Percentiles rank a stretch among this genome's conserved stretches.
These are phyloP conservation scores for Aureobasidium sp. DNA, from an alignment of 2,329 filamentous ascomycete species.

Conservation along the genomic window DNA sequence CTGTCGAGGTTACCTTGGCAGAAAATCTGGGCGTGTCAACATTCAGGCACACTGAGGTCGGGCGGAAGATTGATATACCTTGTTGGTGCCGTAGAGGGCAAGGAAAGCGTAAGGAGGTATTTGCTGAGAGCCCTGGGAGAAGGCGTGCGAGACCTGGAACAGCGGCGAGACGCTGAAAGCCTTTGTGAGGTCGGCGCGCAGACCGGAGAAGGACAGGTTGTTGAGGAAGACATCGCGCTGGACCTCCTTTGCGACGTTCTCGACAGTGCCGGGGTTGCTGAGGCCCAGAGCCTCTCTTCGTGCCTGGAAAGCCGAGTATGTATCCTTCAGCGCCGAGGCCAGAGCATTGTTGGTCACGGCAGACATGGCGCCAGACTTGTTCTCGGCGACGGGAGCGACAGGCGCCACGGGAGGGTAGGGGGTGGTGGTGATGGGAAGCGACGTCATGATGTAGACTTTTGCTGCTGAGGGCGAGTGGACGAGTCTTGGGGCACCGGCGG, in stretches of 20 bases:
- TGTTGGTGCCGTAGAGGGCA: conserved; percentile 84
- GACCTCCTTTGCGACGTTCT: conserved; percentile 82
- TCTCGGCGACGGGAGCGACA: conserved; percentile 8
- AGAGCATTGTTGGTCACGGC: conserved; percentile 69
- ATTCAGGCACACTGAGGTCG: too few species aligned
- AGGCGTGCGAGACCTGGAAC: conserved; percentile 96
- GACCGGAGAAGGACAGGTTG: conserved; percentile 93
- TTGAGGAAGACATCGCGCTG: conserved; percentile 93
- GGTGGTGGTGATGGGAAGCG: conserved; percentile 7
- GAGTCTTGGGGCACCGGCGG: neutral
- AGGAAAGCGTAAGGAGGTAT: conserved; percentile 93
- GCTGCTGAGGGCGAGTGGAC: conserved; percentile 1
- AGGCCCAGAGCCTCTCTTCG: conserved; percentile 81
- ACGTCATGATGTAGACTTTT: conserved; percentile 15
- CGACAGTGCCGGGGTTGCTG: conserved; percentile 84
- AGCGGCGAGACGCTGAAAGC: conserved; percentile 86
- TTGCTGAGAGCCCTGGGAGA: conserved; percentile 82
- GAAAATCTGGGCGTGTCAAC: conserved; percentile 57
- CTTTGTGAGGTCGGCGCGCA: conserved; percentile 94
- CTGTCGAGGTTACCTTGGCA: conserved; percentile 94
- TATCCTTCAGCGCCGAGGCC: conserved; percentile 49
- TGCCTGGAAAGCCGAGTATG: conserved; percentile 72
- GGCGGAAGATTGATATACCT: conserved; percentile 44
- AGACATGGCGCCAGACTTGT: conserved; percentile 37
- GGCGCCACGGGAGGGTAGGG: conserved; percentile 4